Percentiles rank a stretch among this genome's conserved stretches.
Conservation (phyloP, 23 red algal species). For the Gracilariopsis chorda region DNA sequence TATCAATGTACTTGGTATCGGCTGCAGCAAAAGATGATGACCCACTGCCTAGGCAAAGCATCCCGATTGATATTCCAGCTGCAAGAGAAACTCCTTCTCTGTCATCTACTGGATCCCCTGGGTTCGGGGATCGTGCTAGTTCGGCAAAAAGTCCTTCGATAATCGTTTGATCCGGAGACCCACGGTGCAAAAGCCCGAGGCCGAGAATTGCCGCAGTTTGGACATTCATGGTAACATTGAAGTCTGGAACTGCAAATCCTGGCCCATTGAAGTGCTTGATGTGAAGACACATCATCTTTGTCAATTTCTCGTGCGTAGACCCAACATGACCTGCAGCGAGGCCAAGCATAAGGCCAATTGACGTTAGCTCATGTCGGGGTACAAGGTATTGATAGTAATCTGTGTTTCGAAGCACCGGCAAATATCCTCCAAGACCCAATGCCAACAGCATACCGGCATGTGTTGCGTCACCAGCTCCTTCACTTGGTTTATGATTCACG, state of each 20-base stretch:
- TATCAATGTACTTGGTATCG: constrained; percentile 48
- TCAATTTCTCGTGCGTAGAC: constrained; percentile 55
- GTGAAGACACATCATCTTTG: constrained; percentile 90
- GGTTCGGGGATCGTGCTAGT: constrained; percentile 47
- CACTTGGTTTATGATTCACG: constrained; percentile 58
- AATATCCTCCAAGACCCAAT: constrained; percentile 85
- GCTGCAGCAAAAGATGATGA: constrained; percentile 35
- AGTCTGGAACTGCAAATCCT: constrained; percentile 96
- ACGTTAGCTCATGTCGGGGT: constrained; percentile 86
- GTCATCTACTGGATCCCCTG: constrained; percentile 56
- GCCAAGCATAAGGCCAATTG: constrained; percentile 90
- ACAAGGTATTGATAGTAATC: constrained; percentile 95
- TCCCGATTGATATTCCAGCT: constrained; percentile 81
- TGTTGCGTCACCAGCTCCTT: constrained; percentile 20
- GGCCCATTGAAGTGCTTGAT: constrained; percentile 81
- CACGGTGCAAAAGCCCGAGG: constrained; percentile 80
- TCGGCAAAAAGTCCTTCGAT: constrained; percentile 84
- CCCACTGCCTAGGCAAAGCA: constrained; percentile 71
- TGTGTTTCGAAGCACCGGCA: constrained; percentile 76
- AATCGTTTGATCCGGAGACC: constrained; percentile 66
- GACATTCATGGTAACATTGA: constrained; percentile 83
- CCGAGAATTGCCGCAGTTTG: constrained; percentile 87
- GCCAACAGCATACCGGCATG: constrained; percentile 95
- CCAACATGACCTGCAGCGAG: constrained; percentile 72
- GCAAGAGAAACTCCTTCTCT: constrained; percentile 79